Evolutionary conservation across 306 rosid genomes (phyloP), one percentile per base, ranked within the genome.

Genomic region (Vigna reflexopilosa): DNA sequence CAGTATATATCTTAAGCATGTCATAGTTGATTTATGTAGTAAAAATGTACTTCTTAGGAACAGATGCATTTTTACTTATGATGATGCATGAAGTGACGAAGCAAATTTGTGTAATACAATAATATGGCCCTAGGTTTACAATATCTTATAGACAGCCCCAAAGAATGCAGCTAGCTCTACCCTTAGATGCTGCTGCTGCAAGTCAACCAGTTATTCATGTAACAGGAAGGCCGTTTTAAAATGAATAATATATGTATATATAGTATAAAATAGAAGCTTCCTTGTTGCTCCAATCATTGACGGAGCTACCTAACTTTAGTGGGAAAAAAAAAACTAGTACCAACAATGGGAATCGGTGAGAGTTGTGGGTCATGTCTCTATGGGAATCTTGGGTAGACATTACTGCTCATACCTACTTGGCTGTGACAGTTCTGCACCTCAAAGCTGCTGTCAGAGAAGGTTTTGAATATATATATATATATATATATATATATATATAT

Each of bases 321-420:
- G 1, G 1, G 34, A 34, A 32, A 11, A 30, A 1, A 34, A 13
- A 34, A 13, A 34, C 6, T 2, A 28, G 11, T 15, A 65, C 38
- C 64, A 5, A 15, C 32, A 32, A 61, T 63, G 20, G 20, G 22
- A 71, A 52, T 75, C 30, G n/a, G 10, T 70, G 62, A 49, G n/a
- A 70, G 28, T 62, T n/a, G 58, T 44, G 75, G 61, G 19, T 32
- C 28, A 67, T 26, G 61, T 72, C 4, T 65, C 64, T 19, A 3
- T 44, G n/a, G 69, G 75, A 77, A 55, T 55, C 70, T 71, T 81
- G 58, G 55, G 11, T 56, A 26, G 34, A 20, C 80, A 36, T 45
- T 52, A 64, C 48, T 22, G 2, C 50, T 3, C 50, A 12, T 12
- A 12, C 15, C 5, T 11, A 51, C 34, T 36, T 7, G 34, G 17